phyloP scores from a whole-genome alignment of 306 rosid genomes.

The Cercis canadensis region DNA sequence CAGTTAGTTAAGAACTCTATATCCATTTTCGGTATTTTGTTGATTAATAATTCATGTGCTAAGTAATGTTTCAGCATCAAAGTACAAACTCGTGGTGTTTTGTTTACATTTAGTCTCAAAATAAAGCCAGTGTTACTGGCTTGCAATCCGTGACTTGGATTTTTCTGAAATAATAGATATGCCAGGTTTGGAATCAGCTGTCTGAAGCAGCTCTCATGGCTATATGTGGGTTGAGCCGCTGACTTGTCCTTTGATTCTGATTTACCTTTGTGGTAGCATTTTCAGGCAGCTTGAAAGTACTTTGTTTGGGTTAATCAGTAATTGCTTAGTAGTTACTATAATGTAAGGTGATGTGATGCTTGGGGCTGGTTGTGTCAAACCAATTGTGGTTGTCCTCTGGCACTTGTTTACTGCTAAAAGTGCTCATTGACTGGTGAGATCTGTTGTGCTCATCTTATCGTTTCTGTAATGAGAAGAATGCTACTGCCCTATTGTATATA shows the following conservation, averaged over 20 bases:
- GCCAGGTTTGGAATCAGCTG: background rate
- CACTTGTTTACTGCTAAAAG: background rate
- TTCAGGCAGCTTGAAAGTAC: background rate
- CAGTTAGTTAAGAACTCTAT: conserved; percentile 17
- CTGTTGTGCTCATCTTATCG: background rate
- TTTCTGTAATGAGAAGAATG: conserved; percentile 9
- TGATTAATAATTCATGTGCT: background rate
- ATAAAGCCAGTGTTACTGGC: background rate
- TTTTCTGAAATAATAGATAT: background rate
- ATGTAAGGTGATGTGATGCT: conserved; percentile 8
- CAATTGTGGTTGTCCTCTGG: background rate
- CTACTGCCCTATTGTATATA: conserved; percentile 35
- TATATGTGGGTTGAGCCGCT: background rate
- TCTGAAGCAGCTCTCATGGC: background rate
- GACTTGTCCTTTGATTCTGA: background rate
- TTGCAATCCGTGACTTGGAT: background rate
- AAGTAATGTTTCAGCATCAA: background rate
- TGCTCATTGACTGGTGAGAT: conserved; percentile 6
- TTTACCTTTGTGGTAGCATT: background rate
- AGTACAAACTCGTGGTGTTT: background rate
- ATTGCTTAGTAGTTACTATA: background rate
- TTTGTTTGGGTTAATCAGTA: background rate
- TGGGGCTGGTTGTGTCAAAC: background rate
- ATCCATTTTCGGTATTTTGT: background rate
- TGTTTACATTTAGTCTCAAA: background rate